Evolutionary conservation across 805 yeast genomes (phyloP).

Genomic region (Komagataella kurtzmanii): DNA sequence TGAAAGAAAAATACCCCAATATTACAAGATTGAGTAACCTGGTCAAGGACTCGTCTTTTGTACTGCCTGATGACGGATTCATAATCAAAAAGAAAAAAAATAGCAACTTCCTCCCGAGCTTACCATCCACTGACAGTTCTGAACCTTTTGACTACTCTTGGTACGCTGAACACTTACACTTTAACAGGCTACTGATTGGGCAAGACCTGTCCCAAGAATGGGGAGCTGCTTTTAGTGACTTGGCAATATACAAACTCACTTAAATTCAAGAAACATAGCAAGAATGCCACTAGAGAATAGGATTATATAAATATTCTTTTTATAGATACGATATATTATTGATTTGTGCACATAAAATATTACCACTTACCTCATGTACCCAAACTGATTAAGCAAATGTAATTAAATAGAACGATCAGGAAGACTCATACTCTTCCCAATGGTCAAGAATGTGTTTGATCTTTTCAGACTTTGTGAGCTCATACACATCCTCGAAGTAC

Average conservation of each 20-base stretch:
- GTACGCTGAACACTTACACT: background rate
- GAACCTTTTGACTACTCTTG: background rate
- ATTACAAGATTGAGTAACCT: slow-evolving; percentile 13
- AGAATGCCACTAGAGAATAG: background rate
- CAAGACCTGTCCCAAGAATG: slow-evolving; percentile 6
- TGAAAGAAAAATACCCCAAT: slow-evolving; percentile 13
- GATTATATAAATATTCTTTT: background rate
- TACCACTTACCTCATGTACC: slow-evolving; percentile 7
- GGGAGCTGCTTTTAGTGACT: slow-evolving; percentile 13
- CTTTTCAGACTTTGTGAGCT: slow-evolving; percentile 82
- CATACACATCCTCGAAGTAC: slow-evolving; percentile 92
- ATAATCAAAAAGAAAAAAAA: background rate
- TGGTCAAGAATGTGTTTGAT: slow-evolving; percentile 82
- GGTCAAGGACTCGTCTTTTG: background rate
- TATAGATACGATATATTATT: background rate
- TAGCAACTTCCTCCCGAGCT: background rate
- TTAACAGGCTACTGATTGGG: background rate
- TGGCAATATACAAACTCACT: slow-evolving; percentile 5
- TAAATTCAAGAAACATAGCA: background rate
- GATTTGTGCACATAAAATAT: slow-evolving; percentile 2
- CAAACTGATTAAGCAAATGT: background rate
- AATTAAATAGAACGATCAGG: slow-evolving; percentile 14
- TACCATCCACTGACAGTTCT: background rate
- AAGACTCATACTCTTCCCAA: slow-evolving; percentile 77
- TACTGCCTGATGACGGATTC: background rate